A percentile compares a stretch with the other conserved stretches of the same genome.
These are phyloP conservation scores for Teratosphaeria viscida DNA, from an alignment of 2,329 filamentous ascomycete species.

Conservation along the genomic window DNA sequence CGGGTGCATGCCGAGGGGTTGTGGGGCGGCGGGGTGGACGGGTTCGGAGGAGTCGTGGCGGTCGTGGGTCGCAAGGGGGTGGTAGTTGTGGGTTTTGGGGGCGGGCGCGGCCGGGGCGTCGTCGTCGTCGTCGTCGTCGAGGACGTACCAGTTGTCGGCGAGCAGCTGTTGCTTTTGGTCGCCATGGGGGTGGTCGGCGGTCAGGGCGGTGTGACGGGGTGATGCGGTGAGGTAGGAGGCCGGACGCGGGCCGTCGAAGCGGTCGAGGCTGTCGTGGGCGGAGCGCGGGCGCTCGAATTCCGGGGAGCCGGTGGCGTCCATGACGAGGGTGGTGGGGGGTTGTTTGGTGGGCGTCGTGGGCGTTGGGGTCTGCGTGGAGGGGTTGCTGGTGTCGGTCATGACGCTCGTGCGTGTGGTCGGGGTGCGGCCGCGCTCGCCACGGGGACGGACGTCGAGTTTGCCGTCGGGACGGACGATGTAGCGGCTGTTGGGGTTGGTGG, in stretches of 20 bases:
- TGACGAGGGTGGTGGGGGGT: background rate
- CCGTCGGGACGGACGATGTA: constrained; percentile 21
- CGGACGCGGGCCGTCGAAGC: background rate
- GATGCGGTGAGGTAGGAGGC: background rate
- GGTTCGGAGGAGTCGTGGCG: constrained; percentile 17
- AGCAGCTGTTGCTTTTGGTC: constrained; percentile 28
- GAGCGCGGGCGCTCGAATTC: background rate
- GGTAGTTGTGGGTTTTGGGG: no score
- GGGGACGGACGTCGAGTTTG: constrained; percentile 6
- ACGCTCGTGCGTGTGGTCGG: background rate
- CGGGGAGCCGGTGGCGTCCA: background rate
- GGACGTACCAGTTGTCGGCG: constrained; percentile 39
- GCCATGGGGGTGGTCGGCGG: constrained; percentile 9
- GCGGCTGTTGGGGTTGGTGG: constrained; percentile 25
- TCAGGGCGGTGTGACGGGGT: constrained; percentile 7
- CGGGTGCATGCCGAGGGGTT: constrained; percentile 39
- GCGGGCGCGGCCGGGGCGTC: constrained; percentile 1
- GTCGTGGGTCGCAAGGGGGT: constrained; percentile 8
- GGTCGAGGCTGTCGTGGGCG: background rate
- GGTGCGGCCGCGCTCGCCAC: background rate
- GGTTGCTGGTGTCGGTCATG: background rate
- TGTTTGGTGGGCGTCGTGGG: background rate
- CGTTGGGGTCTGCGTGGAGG: background rate
- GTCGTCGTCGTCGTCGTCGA: constrained; percentile 12
- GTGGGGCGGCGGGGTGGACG: constrained; percentile 2